Evolutionary conservation across 139 green algal species (phyloP).

Genomic region (Limnomonas spitsbergensis): DNA sequence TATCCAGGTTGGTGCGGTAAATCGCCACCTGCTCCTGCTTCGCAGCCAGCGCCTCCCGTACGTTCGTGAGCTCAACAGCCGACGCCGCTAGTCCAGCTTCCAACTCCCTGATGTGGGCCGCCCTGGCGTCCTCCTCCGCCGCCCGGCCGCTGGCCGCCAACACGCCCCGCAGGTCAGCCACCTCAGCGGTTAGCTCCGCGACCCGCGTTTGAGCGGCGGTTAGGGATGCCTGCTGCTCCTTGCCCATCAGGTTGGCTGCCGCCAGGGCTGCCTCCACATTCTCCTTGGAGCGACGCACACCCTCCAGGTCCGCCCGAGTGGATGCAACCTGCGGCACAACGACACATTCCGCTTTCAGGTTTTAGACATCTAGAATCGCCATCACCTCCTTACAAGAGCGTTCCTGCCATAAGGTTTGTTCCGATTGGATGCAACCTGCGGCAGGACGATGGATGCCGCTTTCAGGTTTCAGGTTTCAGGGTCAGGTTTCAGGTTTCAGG

Average conservation of each 20-base stretch:
- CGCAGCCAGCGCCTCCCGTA: constrained; percentile 3
- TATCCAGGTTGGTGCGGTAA: constrained; percentile 7
- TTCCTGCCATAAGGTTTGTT: too few relatives aligned
- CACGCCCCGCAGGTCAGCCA: background rate
- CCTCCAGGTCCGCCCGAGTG: background rate
- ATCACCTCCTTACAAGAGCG: too few relatives aligned
- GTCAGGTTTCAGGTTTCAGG: too few relatives aligned
- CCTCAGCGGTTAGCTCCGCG: background rate
- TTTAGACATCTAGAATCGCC: too few relatives aligned
- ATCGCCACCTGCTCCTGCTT: constrained; percentile 16
- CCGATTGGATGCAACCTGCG: too few relatives aligned
- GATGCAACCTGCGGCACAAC: background rate
- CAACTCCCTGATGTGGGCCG: constrained; percentile 1
- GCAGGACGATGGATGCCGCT: too few relatives aligned
- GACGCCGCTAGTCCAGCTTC: background rate
- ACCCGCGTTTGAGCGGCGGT: background rate
- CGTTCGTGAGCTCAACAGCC: constrained; percentile 4
- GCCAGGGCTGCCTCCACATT: background rate
- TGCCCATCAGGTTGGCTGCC: background rate
- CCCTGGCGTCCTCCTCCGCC: background rate
- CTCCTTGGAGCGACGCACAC: background rate
- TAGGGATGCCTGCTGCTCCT: background rate
- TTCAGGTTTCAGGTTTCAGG: too few relatives aligned
- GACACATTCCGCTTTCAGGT: too few relatives aligned
- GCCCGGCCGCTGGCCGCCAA: background rate